Base-by-base conservation (phyloP, 2,329 filamentous ascomycete genomes). In the Myriosclerotinia scirpicola region DNA sequence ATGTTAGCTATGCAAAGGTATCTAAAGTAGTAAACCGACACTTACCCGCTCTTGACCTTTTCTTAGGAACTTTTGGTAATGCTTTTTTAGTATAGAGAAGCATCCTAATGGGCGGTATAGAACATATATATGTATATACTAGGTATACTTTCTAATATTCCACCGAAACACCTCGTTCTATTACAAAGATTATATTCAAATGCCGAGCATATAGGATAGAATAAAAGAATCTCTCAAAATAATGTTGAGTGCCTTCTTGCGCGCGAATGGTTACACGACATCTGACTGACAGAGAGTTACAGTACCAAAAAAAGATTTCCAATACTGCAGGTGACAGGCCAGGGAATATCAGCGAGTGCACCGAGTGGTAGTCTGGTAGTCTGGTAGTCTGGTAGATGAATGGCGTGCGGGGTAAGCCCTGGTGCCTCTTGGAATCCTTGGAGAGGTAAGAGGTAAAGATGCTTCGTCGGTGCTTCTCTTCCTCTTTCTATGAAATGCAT, bases 1-100 rank as follows among this genome's bases (percentile, higher is more conserved):
- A 53, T 30, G 53, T 74, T 64, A 73, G 73, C 62, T 50, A 54
- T 38, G 46, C 11, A n/a, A 5, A 34, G 30, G 30, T 34, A 50
- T 38, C 8, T 34, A 36, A 38, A 38, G 55, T 52, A 30, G 22
- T 22, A 15, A 30, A 20, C 14, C 5, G 60, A 26, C 40, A 54
- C 82, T 78, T 77, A 86, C 84, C 84, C 75, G 83, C 81, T 78
- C 85, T 80, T n/a, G 85, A 87, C 65, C 85, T 81, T 73, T 79
- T 82, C 77, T 87, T 87, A 42, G 85, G 85, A 54, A 80, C 78
- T 76, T 86, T 87, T n/a, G 85, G 83, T 56, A 81, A 76, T 67
- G 85, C 85, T 60, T 83, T 76, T 75, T 80, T 81, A n/a, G 84
- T 85, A 73, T 86, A 87, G 54, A 87, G 76, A 71, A 87, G 77